Base-by-base conservation (phyloP, 345 rosid genomes). In the Melastoma malabathricum region DNA sequence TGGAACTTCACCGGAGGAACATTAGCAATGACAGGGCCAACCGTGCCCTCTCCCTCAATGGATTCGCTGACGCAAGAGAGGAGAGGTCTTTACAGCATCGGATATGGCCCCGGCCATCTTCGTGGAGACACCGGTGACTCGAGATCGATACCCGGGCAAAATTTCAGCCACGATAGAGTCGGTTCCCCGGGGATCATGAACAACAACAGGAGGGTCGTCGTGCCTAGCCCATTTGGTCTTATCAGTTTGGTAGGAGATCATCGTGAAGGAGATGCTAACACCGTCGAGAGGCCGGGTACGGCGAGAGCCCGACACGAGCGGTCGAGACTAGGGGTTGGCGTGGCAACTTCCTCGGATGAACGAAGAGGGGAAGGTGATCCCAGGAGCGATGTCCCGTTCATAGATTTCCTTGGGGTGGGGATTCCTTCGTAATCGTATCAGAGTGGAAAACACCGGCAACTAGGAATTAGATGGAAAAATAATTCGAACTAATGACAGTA, bases 331-430 rank as follows among this genome's bases (percentile, higher is more conserved):
- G 54, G 41, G 54, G 18, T 51, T 66, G 41, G 61, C 46, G 51
- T 34, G 10, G 45, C 56, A 47, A 52, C 22, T 22, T 8, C 59
- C 34, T 54, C 0, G 3, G 20, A 64, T 31, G 54, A 66, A 64
- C 72, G 64, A 46, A 64, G 64, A 56, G 74, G 49, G 59, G 60
- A 62, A 27, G 61, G 56, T 53, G 49, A 68, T 13, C 59, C 51
- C 45, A 58, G 63, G 57, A 49, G 51, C 5, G 74, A 59, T 47
- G 78, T 67, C 63, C 75, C 78, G 17, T 78, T 81, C 64, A 81
- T 81, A 45, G 88, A 81, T 68, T 81, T 81, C 64, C 89, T 81
- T 62, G 89, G 89, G 29, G 89, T 81, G 46, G 89, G 84, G 61
- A 69, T 82, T 55, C 63, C 82, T 59, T 78, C 55, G 3, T 57